phyloP scores from a whole-genome alignment of 2,329 filamentous ascomycete genomes.

The Fusarium foetens region DNA sequence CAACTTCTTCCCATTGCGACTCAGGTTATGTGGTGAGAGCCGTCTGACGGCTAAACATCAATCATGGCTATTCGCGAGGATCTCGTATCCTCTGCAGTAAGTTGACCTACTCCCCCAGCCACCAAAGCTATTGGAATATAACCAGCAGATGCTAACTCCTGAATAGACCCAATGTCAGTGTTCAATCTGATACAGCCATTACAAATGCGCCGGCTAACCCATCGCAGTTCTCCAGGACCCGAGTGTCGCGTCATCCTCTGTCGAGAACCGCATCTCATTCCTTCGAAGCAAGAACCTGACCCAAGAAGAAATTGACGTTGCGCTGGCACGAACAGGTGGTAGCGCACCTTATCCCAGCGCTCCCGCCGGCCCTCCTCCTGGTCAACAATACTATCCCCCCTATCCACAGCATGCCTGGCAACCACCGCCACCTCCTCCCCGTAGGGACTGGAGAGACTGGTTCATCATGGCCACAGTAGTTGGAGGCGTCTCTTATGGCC shows the following conservation, averaged over 20 bases:
- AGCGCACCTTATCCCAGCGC: conserved; percentile 60
- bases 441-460: conserved; percentile 96
- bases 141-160: conserved; percentile 33
- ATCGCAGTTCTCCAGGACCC: conserved; percentile 88
- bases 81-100: conserved; percentile 82
- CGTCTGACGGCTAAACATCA: conserved; percentile 28
- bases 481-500: conserved; percentile 86
- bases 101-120: conserved; percentile 36
- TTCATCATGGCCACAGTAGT: conserved; percentile 99
- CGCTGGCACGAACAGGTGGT: conserved; percentile 79
- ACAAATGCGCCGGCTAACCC: conserved; percentile 32
- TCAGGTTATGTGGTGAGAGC: conserved; percentile 42
- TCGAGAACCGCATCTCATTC: conserved; percentile 93
- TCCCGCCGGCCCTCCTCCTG: conserved; percentile 55
- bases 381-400: conserved; percentile 59
- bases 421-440: conserved; percentile 70
- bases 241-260: conserved; percentile 85
- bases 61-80: conserved; percentile 92
- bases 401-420: conserved; percentile 68
- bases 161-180: conserved; percentile 56
- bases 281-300: conserved; percentile 97
- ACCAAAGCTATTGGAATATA: conserved; percentile 1
- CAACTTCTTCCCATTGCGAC: conserved; percentile 12
- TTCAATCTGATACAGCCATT: not conserved
- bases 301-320: conserved; percentile 90